These are phyloP conservation scores for Aschersonia sp. DNA, from an alignment of 2,329 filamentous ascomycete species.

Conservation along the genomic window DNA sequence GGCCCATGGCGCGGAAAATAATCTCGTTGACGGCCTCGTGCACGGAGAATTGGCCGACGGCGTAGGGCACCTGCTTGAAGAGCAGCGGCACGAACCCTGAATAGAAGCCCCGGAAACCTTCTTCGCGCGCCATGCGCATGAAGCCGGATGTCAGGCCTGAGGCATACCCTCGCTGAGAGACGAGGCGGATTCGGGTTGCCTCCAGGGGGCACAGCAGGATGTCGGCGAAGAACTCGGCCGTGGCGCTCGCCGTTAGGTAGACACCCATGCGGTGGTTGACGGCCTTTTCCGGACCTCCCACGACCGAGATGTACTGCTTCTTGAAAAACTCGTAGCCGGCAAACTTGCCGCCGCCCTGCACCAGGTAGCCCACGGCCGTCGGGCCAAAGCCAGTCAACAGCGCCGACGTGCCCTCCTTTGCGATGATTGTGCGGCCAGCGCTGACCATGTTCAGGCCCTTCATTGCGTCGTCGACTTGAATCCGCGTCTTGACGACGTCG, in stretches of 20 bases:
- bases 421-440: slow-evolving; percentile 64
- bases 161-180: slow-evolving; percentile 69
- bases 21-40: slow-evolving; percentile 77
- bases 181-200: slow-evolving; percentile 64
- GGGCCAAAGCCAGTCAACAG: slow-evolving; percentile 74
- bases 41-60: slow-evolving; percentile 86
- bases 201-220: slow-evolving; percentile 82
- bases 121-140: slow-evolving; percentile 57
- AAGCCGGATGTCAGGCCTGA: slow-evolving; percentile 58
- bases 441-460: slow-evolving; percentile 76
- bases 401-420: slow-evolving; percentile 64
- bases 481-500: slow-evolving; percentile 75
- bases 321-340: slow-evolving; percentile 92
- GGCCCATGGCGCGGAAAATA: slow-evolving; percentile 56
- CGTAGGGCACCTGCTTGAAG: slow-evolving; percentile 86
- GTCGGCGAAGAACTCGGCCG: slow-evolving; percentile 59
- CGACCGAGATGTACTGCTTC: slow-evolving; percentile 62
- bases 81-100: slow-evolving; percentile 77
- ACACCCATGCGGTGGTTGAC: slow-evolving; percentile 35
- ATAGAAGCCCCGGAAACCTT: slow-evolving; percentile 75
- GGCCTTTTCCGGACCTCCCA: slow-evolving; percentile 37
- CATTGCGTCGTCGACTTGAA: slow-evolving; percentile 74
- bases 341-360: slow-evolving; percentile 84
- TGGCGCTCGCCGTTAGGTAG: slow-evolving; percentile 59
- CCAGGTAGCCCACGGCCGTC: slow-evolving; percentile 75